phyloP scores from a whole-genome alignment of 2,329 filamentous ascomycete genomes.

The Ilyonectria destructans region DNA sequence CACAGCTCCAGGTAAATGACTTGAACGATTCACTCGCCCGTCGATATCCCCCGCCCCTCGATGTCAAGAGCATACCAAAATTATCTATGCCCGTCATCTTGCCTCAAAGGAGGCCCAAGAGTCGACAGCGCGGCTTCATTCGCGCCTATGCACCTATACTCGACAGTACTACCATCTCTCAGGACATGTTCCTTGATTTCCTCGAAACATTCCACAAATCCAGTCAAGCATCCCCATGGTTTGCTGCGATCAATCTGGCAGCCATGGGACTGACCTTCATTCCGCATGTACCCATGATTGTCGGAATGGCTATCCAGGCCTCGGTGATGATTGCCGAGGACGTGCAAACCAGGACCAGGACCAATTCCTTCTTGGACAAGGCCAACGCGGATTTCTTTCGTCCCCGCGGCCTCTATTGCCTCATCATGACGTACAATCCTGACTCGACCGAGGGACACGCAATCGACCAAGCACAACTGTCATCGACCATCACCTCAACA shows the following conservation, averaged over 20 bases:
- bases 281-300: slow-evolving; percentile 34
- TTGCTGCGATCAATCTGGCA: slow-evolving; percentile 35
- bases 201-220: slow-evolving; percentile 32
- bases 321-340: slow-evolving; percentile 25
- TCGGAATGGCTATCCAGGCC: slow-evolving; percentile 34
- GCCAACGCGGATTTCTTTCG: slow-evolving; percentile 35
- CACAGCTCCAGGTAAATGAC: background rate
- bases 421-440: slow-evolving; percentile 36
- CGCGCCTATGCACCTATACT: slow-evolving; percentile 35
- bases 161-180: slow-evolving; percentile 26
- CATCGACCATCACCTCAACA: slow-evolving; percentile 15
- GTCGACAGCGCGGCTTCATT: slow-evolving; percentile 33
- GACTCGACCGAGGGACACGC: background rate
- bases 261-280: slow-evolving; percentile 18
- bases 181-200: slow-evolving; percentile 40
- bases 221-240: slow-evolving; percentile 36
- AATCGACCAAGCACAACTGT: background rate
- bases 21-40: slow-evolving; percentile 3
- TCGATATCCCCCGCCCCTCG: slow-evolving; percentile 14
- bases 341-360: slow-evolving; percentile 25
- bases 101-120: slow-evolving; percentile 37
- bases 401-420: slow-evolving; percentile 36
- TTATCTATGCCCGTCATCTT: slow-evolving; percentile 31
- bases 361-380: slow-evolving; percentile 38
- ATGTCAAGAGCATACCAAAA: background rate